Evolutionary conservation across 225 moss, liverwort and hornwort species (phyloP).

Genomic region (Polytrichum commune): DNA sequence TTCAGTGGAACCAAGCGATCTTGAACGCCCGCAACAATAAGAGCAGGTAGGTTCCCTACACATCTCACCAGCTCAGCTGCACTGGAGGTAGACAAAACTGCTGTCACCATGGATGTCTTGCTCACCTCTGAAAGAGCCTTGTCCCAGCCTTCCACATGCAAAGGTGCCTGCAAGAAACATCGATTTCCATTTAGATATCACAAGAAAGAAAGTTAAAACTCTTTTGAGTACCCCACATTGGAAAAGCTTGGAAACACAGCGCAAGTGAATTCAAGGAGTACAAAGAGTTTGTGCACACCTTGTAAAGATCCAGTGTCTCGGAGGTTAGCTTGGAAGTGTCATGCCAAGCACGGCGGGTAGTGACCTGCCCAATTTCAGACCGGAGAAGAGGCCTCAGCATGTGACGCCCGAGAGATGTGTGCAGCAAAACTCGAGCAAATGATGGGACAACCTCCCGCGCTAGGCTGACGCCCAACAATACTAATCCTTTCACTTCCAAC

Average conservation of each 20-base stretch:
- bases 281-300: constrained; percentile 24
- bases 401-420: constrained; percentile 53
- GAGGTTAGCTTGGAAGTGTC: constrained; percentile 62
- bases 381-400: constrained; percentile 55
- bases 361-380: constrained; percentile 60
- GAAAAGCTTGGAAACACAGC: neutral
- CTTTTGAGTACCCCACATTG: neutral
- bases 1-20: constrained; percentile 43
- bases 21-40: constrained; percentile 45
- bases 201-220: too few species aligned
- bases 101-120: constrained; percentile 48
- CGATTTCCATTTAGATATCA: neutral
- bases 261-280: neutral
- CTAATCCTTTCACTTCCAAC: constrained; percentile 57
- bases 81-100: constrained; percentile 40
- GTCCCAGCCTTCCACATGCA: constrained; percentile 60
- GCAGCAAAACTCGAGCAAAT: constrained; percentile 51
- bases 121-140: constrained; percentile 50
- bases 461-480: constrained; percentile 50
- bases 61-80: constrained; percentile 52
- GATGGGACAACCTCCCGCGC: constrained; percentile 49
- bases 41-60: constrained; percentile 38
- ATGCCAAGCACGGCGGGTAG: constrained; percentile 61
- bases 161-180: constrained; percentile 39
- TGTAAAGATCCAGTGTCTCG: constrained; percentile 60